Evolutionary conservation across 2,329 filamentous ascomycete genomes (phyloP).

Genomic region (Chaetomium sp.): DNA sequence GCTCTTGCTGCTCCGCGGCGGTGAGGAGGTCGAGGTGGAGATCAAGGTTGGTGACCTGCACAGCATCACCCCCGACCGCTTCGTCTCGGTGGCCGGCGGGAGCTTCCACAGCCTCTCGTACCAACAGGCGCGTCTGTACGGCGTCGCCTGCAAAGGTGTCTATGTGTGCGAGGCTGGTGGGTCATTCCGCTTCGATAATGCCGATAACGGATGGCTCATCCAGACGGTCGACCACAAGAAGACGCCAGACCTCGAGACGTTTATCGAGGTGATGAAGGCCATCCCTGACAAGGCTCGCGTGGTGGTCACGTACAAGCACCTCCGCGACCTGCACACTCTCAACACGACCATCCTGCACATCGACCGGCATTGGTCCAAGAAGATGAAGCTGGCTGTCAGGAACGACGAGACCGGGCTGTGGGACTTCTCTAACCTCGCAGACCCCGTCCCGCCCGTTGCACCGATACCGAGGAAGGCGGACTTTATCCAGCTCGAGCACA

Average conservation of each 20-base stretch:
- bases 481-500: constrained; percentile 89
- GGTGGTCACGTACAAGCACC: constrained; percentile 93
- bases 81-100: constrained; percentile 89
- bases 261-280: constrained; percentile 84
- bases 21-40: constrained; percentile 82
- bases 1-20: constrained; percentile 83
- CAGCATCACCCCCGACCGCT: constrained; percentile 91
- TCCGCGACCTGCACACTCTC: constrained; percentile 89
- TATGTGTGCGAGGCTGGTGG: constrained; percentile 94
- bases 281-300: constrained; percentile 84
- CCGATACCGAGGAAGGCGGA: constrained; percentile 77
- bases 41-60: constrained; percentile 88
- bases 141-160: constrained; percentile 87
- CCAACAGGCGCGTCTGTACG: constrained; percentile 94
- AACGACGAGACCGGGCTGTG: constrained; percentile 90
- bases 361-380: constrained; percentile 92
- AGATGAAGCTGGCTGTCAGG: constrained; percentile 88
- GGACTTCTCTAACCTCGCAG: constrained; percentile 88
- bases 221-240: constrained; percentile 91
- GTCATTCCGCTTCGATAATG: constrained; percentile 91
- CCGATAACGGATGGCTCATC: constrained; percentile 89
- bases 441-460: constrained; percentile 73
- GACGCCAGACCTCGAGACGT: constrained; percentile 82
- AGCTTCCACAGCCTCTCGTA: constrained; percentile 97
- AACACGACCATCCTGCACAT: constrained; percentile 91